Evolutionary conservation across 1,284 basidiomycete genomes (phyloP).

Genomic region (Ceratobasidium papillatum): DNA sequence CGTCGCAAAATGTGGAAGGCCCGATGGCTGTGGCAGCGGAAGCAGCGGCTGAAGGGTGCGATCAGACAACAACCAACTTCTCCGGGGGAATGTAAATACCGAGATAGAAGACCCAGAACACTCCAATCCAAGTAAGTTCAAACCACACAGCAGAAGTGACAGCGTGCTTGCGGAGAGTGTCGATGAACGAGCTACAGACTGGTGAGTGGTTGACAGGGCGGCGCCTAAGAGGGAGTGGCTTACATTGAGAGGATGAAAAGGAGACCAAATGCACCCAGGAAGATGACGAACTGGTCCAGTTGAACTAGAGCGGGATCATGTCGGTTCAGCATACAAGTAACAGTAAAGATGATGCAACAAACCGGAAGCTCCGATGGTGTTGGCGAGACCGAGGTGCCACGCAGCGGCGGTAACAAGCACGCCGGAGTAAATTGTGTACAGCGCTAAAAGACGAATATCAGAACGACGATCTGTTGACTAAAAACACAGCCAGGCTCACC

Average conservation of each 20-base stretch:
- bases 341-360: background rate
- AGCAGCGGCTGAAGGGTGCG: constrained; percentile 21
- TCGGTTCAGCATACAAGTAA: background rate
- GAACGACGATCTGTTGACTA: background rate
- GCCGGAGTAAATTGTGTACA: constrained; percentile 37
- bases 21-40: constrained; percentile 28
- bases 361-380: constrained; percentile 21
- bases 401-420: constrained; percentile 33
- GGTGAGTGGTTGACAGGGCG: background rate
- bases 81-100: constrained; percentile 28
- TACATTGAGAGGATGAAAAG: constrained; percentile 41
- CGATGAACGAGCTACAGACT: constrained; percentile 37
- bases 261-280: constrained; percentile 39
- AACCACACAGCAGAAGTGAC: constrained; percentile 43
- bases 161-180: constrained; percentile 41
- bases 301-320: constrained; percentile 20
- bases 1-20: constrained; percentile 20
- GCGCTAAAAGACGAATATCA: constrained; percentile 14
- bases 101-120: constrained; percentile 43
- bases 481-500: background rate
- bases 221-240: constrained; percentile 8
- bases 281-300: constrained; percentile 41
- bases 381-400: constrained; percentile 31
- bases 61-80: background rate
- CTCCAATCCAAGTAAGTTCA: constrained; percentile 41